Base-by-base conservation (phyloP, 208 protist genomes). In the Leishmania martiniquensis region DNA sequence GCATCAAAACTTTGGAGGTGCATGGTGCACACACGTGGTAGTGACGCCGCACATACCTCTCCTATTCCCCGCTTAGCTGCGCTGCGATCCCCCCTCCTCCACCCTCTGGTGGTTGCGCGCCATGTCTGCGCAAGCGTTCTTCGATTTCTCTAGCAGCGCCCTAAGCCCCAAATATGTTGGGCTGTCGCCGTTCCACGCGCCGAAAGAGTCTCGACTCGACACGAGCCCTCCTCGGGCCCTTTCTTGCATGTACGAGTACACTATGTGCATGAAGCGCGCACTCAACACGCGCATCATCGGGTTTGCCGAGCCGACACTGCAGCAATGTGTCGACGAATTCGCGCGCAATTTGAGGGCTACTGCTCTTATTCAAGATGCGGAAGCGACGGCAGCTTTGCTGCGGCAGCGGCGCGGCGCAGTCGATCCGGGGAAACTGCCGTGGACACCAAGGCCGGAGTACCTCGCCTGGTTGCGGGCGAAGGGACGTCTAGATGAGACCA, bases 271-370 rank as follows among this genome's bases (percentile, higher is more conserved):
- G 22, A 95, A 92, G 72, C 86, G 88, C 1, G 91, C 91, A 1
- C 79, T 97, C 34, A 97, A 97, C 78, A 94, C 86, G 0, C 90
- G 88, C 54, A 95, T 97, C 67, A 94, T 97, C 52, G 91, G 94
- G 13, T 97, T 97, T 73, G 87, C 89, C 15, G 92, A 97, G 57
- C 92, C 94, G 29, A 91, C 94, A 34, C 80, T 97, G 57, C 77
- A 90, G 70, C 83, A 92, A 67, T 97, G 94, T 84, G 79, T 91
- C n/a, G 85, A 97, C 44, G 86, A 89, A 52, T 75, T 96, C 29
- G 81, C 85, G 25, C 69, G 90, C 9, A 75, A 86, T 47, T n/a
- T 90, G 39, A 87, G 78, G 59, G 90, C 93, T 10, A 92, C 81
- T n/a, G 6, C 57, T 1, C 13, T 85, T 34, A 76, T 92, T 7